Evolutionary conservation across 257 asterid genomes (phyloP).

Genomic region (Coffea eugenioides): DNA sequence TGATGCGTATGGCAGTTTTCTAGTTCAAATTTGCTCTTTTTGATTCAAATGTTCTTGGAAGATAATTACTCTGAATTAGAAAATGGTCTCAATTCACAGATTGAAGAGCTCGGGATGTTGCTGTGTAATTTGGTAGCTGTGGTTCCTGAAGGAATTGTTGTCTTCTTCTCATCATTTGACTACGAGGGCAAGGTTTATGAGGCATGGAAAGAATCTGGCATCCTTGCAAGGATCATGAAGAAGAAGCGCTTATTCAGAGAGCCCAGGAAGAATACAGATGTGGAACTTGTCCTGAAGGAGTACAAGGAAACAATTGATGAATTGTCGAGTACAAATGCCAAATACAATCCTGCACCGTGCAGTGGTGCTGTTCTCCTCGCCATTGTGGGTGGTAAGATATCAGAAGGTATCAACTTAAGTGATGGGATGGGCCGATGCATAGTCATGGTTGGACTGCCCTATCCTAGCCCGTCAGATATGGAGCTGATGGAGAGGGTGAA

Average conservation of each 20-base stretch:
- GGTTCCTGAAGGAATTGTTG: conserved; percentile 86
- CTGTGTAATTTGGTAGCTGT: conserved; percentile 74
- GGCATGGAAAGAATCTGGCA: conserved; percentile 80
- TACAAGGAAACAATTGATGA: conserved; percentile 71
- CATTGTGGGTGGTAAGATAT: conserved; percentile 96
- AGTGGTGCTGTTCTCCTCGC: conserved; percentile 90
- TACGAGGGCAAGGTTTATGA: conserved; percentile 72
- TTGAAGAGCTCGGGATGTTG: conserved; percentile 81
- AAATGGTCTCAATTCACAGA: conserved; percentile 44
- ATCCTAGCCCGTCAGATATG: conserved; percentile 86
- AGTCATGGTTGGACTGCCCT: conserved; percentile 96
- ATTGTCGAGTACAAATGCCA: conserved; percentile 24
- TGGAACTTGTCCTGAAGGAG: conserved; percentile 65
- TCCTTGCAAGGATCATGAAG: conserved; percentile 71
- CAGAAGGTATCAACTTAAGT: conserved; percentile 95
- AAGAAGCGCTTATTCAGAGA: conserved; percentile 78
- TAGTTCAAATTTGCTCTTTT: conserved; percentile 1
- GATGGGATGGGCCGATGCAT: conserved; percentile 94
- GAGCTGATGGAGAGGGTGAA: conserved; percentile 94
- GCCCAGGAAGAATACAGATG: conserved; percentile 81
- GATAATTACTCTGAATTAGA: conserved; percentile 5
- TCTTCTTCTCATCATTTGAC: conserved; percentile 91
- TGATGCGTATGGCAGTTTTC: not conserved
- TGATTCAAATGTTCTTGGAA: conserved; percentile 1
- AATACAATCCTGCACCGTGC: conserved; percentile 27